These are phyloP conservation scores for Xylaria sp. DNA, from an alignment of 2,329 filamentous ascomycete genomes.

Conservation along the genomic window DNA sequence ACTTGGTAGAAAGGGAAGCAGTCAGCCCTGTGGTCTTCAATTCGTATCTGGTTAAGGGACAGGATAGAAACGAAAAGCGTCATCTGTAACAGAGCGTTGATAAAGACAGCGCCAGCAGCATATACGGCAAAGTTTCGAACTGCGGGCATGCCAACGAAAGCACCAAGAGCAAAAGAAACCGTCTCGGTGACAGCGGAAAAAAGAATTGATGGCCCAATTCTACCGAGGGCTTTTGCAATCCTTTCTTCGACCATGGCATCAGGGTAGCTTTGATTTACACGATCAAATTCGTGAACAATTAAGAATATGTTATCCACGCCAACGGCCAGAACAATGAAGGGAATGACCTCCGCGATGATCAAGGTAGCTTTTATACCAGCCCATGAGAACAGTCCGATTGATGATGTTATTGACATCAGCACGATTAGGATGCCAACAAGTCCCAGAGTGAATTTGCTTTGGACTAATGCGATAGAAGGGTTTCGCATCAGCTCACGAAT, in stretches of 20 bases:
- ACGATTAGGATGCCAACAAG: slow-evolving; percentile 95
- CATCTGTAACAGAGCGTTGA: slow-evolving; percentile 96
- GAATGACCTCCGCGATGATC: slow-evolving; percentile 98
- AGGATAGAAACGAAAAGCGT: slow-evolving; percentile 97
- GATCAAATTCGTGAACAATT: slow-evolving; percentile 97
- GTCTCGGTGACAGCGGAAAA: slow-evolving; percentile 96
- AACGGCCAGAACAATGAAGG: slow-evolving; percentile 94
- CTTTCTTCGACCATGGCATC: slow-evolving; percentile 89
- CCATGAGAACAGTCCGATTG: slow-evolving; percentile 93
- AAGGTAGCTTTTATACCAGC: slow-evolving; percentile 92
- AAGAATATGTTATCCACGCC: slow-evolving; percentile 99
- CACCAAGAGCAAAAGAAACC: slow-evolving; percentile 89
- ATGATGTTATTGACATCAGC: slow-evolving; percentile 95
- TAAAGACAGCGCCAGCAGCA: slow-evolving; percentile 93
- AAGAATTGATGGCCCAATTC: slow-evolving; percentile 96
- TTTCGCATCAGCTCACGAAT: slow-evolving; percentile 82
- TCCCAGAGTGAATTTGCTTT: slow-evolving; percentile 97
- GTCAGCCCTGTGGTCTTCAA: slow-evolving; percentile 88
- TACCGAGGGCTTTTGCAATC: slow-evolving; percentile 86
- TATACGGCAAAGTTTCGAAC: slow-evolving; percentile 98
- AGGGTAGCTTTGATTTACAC: slow-evolving; percentile 90
- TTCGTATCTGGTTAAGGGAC: slow-evolving; percentile 88
- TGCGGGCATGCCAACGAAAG: slow-evolving; percentile 96
- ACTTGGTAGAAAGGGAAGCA: slow-evolving; percentile 91
- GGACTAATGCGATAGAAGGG: slow-evolving; percentile 85